phyloP scores from a whole-genome alignment of 1,284 basidiomycete species.

The Trichosporon faecale region DNA sequence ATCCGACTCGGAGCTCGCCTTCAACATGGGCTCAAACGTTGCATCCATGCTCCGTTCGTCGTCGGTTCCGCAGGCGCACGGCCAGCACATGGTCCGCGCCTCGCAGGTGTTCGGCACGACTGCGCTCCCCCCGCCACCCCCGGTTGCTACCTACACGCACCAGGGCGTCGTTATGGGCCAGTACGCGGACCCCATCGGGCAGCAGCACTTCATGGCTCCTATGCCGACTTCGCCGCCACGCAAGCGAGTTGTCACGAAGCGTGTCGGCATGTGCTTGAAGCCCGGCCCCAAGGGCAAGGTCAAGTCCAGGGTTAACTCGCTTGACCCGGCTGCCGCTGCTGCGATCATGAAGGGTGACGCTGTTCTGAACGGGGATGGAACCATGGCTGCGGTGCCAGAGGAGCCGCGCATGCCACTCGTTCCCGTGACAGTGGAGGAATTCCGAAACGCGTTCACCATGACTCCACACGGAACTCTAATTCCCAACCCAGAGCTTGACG shows the following conservation, averaged over 20 bases:
- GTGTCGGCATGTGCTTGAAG: slow-evolving; percentile 31
- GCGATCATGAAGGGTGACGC: slow-evolving; percentile 4
- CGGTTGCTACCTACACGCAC: slow-evolving; percentile 17
- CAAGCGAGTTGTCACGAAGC: slow-evolving; percentile 23
- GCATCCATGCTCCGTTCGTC: slow-evolving; percentile 25
- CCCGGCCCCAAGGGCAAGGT: slow-evolving; percentile 33
- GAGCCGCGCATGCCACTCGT: slow-evolving; percentile 2
- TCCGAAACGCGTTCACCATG: slow-evolving; percentile 16
- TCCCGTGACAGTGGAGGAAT: slow-evolving; percentile 25
- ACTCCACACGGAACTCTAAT: slow-evolving; percentile 20
- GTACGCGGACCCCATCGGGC: slow-evolving; percentile 11
- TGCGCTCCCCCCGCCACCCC: slow-evolving; percentile 17
- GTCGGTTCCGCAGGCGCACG: slow-evolving; percentile 21
- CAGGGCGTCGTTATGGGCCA: slow-evolving; percentile 1
- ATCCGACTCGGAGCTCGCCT: slow-evolving; percentile 26
- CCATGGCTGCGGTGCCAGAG: background rate
- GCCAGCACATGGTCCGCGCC: slow-evolving; percentile 9
- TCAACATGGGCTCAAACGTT: slow-evolving; percentile 18
- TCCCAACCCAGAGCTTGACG: slow-evolving; percentile 21
- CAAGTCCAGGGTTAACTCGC: slow-evolving; percentile 10
- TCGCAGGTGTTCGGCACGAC: slow-evolving; percentile 12
- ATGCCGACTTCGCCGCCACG: slow-evolving; percentile 16
- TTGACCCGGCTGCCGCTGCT: background rate
- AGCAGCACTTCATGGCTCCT: slow-evolving; percentile 7
- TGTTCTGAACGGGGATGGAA: background rate